Base-by-base conservation (phyloP, 805 yeast genomes). In the Sugiyamaella floridensis region DNA sequence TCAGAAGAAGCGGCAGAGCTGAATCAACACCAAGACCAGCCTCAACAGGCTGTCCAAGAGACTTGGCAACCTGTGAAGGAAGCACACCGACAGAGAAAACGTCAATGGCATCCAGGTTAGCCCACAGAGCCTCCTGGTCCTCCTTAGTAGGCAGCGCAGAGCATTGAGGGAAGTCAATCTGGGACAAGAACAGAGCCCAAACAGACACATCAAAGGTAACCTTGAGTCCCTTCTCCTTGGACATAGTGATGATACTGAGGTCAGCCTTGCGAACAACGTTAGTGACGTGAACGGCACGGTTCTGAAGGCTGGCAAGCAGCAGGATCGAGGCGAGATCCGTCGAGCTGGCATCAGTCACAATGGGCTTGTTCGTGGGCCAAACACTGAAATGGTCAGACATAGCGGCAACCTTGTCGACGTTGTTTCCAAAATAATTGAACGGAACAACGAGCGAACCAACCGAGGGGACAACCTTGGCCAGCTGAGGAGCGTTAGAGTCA, bases 271-370 rank as follows among this genome's bases (percentile, higher is more conserved):
- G 77, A 43, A 86, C 81, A 49, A 92, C 93, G 60, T 86, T 89
- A 52, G 96, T 87, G 62, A 92, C 83, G 70, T 92, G 98, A 58
- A 92, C 85, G 42, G 89, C 75, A 64, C 95, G 80, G 71, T 75
- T 79, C 76, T 87, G 89, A 66, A 92, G 78, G 26, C 96, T 86
- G 44, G 97, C 96, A 71, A 92, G 76, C 64, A 92, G 78, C 67
- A 92, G 74, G 45, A 90, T 85, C 2, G 96, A 86, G n/a, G 98
- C 98, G 64, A 92, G 76, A 64, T 89, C 92, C 41, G 97, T 86
- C 22, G 92, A 83, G 67, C 81, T 83, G 48, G 98, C 97, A 71
- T 92, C 97, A 43, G 97, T 89, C 58, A 90, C 78, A 55, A 92
- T 85, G 55, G 93, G 92, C 73, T 89, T 89, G 63, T 71, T 71